These are phyloP conservation scores for Sisymbrium altissimum DNA, from an alignment of 345 rosid species.

Conservation along the genomic window DNA sequence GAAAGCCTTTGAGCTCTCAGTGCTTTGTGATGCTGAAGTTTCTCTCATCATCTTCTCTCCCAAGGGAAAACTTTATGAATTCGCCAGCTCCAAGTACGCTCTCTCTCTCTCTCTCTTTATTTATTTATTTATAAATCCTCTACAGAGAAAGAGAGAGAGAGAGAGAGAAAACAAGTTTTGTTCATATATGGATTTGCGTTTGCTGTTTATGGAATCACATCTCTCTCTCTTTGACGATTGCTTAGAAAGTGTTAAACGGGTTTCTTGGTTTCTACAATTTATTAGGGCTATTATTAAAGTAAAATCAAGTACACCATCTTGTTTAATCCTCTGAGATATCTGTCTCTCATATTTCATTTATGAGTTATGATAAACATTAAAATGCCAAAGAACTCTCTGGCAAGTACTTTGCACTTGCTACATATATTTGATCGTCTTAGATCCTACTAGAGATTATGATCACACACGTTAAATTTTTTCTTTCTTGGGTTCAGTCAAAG, in stretches of 20 bases:
- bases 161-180: neutral
- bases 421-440: neutral
- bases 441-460: constrained; percentile 14
- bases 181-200: constrained; percentile 9
- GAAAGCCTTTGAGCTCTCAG: constrained; percentile 78
- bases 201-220: constrained; percentile 12
- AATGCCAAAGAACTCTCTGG: neutral
- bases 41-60: constrained; percentile 73
- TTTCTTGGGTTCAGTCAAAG: neutral
- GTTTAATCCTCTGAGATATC: neutral
- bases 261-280: constrained; percentile 31
- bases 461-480: neutral
- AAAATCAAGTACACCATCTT: constrained; percentile 20
- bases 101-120: neutral
- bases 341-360: constrained; percentile 11
- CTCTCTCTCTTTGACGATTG: constrained; percentile 22
- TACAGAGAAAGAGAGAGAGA: neutral
- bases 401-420: neutral
- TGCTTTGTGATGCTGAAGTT: constrained; percentile 79
- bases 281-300: constrained; percentile 34
- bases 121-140: neutral
- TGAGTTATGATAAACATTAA: neutral
- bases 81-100: constrained; percentile 56
- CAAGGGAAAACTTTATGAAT: constrained; percentile 66
- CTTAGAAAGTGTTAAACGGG: neutral